Evolutionary conservation across 106 monocot genomes (phyloP), one percentile per base, ranked within the genome.

Genomic region (Narthecium ossifragum): DNA sequence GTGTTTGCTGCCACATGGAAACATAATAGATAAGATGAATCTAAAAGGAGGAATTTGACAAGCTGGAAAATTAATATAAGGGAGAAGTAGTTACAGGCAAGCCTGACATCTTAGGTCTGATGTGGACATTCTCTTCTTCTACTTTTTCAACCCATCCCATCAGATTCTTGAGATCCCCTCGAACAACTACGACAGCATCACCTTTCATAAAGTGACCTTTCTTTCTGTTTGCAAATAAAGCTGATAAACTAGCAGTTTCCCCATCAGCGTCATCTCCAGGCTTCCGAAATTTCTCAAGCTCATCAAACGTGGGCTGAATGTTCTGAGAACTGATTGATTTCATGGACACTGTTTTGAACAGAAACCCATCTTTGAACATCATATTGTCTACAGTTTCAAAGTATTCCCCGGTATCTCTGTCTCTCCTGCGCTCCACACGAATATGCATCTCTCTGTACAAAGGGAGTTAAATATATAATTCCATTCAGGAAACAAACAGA

Each of bases 181-280:
- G 75, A 52, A 99, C 68, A 57, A 99, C 88, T 50, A 99, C 72
- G 53, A 99, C 91, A 8, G 87, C 85, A 80, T 99, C 98, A 51
- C 98, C 98, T 46, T 92, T 99, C 82, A 99, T 68, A 58, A 99
- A 99, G 51, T 99, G 91, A 1, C 98, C 98, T 58, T 99, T 99
- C 75, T 99, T 99, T 70, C 98, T 79, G 46, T 91, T 99, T 51
- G 91, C 73, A 73, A 99, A 91, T 54, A 91, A 82, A 31, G 87
- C 82, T 20, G 98, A 85, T 60, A 87, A 67, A 73, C 87, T 87
- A 54, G 76, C 78, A 43, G 84, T 27, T 49, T 99, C 90, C n/a
- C 72, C 84, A 70, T 86, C 82, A 9, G 57, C 76, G 67, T 91
- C 91, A 59, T 84, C 98, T 7, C 87, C 88, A 59, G 98, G 98